phyloP scores from a whole-genome alignment of 2,329 filamentous ascomycete genomes.

The Fonsecaea multimorphosa region DNA sequence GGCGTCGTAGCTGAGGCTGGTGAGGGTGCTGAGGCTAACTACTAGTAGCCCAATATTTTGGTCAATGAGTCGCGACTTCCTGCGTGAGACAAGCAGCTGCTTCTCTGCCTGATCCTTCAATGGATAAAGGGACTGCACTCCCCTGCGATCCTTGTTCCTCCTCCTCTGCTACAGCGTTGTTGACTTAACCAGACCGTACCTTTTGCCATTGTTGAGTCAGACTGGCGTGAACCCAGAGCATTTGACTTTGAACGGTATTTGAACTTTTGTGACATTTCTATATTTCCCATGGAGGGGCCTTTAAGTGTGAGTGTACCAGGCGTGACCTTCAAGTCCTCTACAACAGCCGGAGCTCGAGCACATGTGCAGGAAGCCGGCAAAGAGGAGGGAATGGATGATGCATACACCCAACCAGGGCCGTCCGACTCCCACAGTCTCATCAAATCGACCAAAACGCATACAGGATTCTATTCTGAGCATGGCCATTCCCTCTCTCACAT shows the following conservation, averaged over 20 bases:
- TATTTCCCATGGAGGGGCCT: neutral
- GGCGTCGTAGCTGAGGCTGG: neutral
- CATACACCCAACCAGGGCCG: neutral
- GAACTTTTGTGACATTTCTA: neutral
- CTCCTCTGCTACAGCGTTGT: neutral
- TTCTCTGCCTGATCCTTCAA: neutral
- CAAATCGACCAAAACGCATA: conserved; percentile 13
- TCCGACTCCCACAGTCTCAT: neutral
- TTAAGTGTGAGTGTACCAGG: neutral
- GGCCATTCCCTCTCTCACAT: conserved; percentile 35
- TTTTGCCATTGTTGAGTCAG: neutral
- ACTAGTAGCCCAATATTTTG: neutral
- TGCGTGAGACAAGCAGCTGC: neutral
- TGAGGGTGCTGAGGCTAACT: too few relatives aligned
- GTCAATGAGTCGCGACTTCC: neutral
- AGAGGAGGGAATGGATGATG: conserved; percentile 1
- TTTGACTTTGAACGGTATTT: neutral
- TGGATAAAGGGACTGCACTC: neutral
- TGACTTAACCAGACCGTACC: neutral
- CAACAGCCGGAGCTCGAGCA: conserved; percentile 2
- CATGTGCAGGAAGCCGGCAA: conserved; percentile 3
- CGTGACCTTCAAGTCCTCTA: conserved; percentile 1
- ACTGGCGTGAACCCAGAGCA: neutral
- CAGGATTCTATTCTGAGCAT: conserved; percentile 32
- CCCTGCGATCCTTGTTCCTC: neutral